phyloP scores from a whole-genome alignment of 2,329 filamentous ascomycete genomes.

The Calcarisporium arbuscula region DNA sequence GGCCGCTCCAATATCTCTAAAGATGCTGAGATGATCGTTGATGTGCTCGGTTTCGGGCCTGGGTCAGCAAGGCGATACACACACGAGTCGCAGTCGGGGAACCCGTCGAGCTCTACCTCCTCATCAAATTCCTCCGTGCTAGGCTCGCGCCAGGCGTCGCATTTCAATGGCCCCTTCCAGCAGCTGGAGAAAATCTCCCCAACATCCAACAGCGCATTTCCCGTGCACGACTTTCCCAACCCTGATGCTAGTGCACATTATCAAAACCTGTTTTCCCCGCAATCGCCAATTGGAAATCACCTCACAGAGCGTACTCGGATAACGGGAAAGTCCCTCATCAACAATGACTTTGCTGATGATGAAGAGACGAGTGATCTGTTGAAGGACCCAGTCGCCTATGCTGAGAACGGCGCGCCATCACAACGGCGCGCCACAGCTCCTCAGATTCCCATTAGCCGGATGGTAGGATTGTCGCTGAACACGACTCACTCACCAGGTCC shows the following conservation, averaged over 20 bases:
- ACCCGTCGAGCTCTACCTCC: slow-evolving; percentile 11
- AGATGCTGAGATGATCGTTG: slow-evolving; percentile 47
- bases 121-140: slow-evolving; percentile 32
- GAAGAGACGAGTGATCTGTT: slow-evolving; percentile 69
- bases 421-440: slow-evolving; percentile 66
- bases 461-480: slow-evolving; percentile 65
- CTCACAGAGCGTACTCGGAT: slow-evolving; percentile 54
- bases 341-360: slow-evolving; percentile 55
- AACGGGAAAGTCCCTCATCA: slow-evolving; percentile 67
- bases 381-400: slow-evolving; percentile 65
- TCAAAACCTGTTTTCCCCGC: slow-evolving; percentile 63
- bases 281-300: slow-evolving; percentile 66
- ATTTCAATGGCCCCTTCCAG: slow-evolving; percentile 58
- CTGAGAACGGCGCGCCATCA: slow-evolving; percentile 45
- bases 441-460: slow-evolving; percentile 61
- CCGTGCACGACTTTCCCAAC: slow-evolving; percentile 52
- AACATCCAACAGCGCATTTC: slow-evolving; percentile 47
- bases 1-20: slow-evolving; percentile 47
- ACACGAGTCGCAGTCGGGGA: slow-evolving; percentile 14
- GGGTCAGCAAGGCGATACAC: slow-evolving; percentile 20
- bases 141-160: slow-evolving; percentile 46
- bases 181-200: slow-evolving; percentile 56
- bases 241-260: slow-evolving; percentile 48
- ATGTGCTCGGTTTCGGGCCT: slow-evolving; percentile 45
- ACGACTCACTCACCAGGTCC: slow-evolving; percentile 48